Evolutionary conservation across 1,284 basidiomycete genomes (phyloP), one percentile per base, ranked within the genome.

Genomic region (Ceratobasidium sp.): DNA sequence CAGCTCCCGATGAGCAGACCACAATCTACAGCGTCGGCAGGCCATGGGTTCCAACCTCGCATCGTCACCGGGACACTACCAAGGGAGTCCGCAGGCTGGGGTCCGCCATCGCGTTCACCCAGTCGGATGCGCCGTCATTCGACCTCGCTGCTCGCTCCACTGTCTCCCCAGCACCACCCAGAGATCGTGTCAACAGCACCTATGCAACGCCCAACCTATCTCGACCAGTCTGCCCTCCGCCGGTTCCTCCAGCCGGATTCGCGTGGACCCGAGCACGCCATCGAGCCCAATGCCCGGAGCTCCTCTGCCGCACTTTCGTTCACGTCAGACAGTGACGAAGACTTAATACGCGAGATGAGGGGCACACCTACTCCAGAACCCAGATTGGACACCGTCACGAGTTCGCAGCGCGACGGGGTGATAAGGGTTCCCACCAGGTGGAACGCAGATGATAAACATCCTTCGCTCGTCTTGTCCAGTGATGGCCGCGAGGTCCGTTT

Each of bases 401-500:
- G 39, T 29, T 37, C 64, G 8, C 61, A 63, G 19, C 49, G 31
- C 13, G 76, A 75, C 22, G 74, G 69, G 29, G 58, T 63, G 37
- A 66, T 81, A 72, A 82, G 85, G 63, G 82, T 95, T n/a, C 93
- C 93, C 22, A 92, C 91, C 0, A 85, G 90, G 51, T 95, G 92
- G 93, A 91, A 88, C 80, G 88, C 91, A 53, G 86, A 88, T 76
- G 88, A 88, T 78, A 86, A 89, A 61, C 85, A 88, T 76, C 79
- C 85, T 0, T 83, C 85, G 64, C 83, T 95, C 63, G 88, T 83
- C 75, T 84, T 95, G 6, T 89, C 88, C 9, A 77, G 82, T 39
- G 90, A 94, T 80, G 91, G 92, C 1, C 85, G 90, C 58, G 91
- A 93, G 72, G 81, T 93, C 63, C 86, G 85, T 19, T 92, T 90